Conservation (phyloP, 495 filamentous ascomycete species). For the Penicillium lagena region DNA sequence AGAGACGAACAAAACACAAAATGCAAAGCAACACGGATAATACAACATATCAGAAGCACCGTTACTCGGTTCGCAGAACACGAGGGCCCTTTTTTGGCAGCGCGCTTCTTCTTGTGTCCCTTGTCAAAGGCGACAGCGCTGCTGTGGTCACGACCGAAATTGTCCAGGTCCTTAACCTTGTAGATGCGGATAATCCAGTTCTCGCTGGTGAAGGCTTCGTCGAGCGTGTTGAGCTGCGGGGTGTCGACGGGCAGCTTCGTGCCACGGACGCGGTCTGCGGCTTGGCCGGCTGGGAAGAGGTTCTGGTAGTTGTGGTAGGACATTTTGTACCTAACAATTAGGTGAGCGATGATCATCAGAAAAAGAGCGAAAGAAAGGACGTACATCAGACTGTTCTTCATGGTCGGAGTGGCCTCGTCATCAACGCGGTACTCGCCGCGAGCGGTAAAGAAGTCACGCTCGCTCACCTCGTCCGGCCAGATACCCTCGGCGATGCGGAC, state of each 20-base stretch:
- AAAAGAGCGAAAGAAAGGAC: conserved; percentile 16
- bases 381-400: conserved; percentile 99
- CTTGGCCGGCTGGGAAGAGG: conserved; percentile 89
- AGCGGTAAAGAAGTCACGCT: conserved; percentile 92
- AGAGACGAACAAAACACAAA: not conserved
- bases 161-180: conserved; percentile 99
- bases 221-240: conserved; percentile 79
- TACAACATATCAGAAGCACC: conserved; percentile 3
- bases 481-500: conserved; percentile 98
- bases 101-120: conserved; percentile 91
- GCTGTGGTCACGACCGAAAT: conserved; percentile 83
- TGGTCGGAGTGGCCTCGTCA: conserved; percentile 87
- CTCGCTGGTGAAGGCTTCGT: conserved; percentile 98
- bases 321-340: conserved; percentile 89
- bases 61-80: conserved; percentile 77
- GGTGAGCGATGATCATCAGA: conserved; percentile 26
- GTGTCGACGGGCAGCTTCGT: conserved; percentile 75
- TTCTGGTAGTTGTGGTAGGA: conserved; percentile 96
- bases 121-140: conserved; percentile 82
- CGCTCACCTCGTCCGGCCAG: conserved; percentile 98
- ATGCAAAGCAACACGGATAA: conserved; percentile 2
- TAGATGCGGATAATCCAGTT: conserved; percentile 99
- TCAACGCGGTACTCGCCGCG: conserved; percentile 96
- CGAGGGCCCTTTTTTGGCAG: conserved; percentile 71
- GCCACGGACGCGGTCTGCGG: conserved; percentile 83